These are phyloP conservation scores for Hygrocybe coccinea DNA, from an alignment of 768 basidiomycete species.

Conservation along the genomic window DNA sequence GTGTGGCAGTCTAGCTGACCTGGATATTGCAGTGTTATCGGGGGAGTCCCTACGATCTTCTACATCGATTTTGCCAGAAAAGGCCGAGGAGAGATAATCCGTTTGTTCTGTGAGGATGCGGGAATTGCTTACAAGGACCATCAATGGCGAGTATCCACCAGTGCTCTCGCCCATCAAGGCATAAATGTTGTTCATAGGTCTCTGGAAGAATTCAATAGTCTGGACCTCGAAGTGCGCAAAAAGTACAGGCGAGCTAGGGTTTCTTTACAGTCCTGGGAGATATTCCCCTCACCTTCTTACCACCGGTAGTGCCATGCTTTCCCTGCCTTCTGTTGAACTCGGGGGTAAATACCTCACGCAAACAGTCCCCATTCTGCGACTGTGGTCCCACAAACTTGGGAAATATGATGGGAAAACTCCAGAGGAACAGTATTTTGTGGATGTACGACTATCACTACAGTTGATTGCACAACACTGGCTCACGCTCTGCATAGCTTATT, in stretches of 20 bases:
- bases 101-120: neutral
- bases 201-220: neutral
- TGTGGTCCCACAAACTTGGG: neutral
- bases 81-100: neutral
- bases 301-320: neutral
- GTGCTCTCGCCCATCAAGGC: neutral
- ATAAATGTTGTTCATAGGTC: neutral
- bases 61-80: neutral
- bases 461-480: neutral
- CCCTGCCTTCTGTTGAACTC: neutral
- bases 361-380: neutral
- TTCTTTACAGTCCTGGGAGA: neutral
- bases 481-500: neutral
- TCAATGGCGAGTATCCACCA: neutral
- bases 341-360: neutral
- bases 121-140: neutral
- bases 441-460: neutral
- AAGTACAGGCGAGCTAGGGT: neutral
- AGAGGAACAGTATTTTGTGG: neutral
- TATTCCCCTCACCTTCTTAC: neutral
- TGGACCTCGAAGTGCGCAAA: neutral
- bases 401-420: conserved; percentile 1
- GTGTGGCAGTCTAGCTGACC: neutral
- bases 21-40: neutral
- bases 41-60: neutral